Evolutionary conservation across 2,329 filamentous ascomycete species (phyloP), one percentile per base, ranked within the genome.

Genomic region (Aspergillus viridinutans): DNA sequence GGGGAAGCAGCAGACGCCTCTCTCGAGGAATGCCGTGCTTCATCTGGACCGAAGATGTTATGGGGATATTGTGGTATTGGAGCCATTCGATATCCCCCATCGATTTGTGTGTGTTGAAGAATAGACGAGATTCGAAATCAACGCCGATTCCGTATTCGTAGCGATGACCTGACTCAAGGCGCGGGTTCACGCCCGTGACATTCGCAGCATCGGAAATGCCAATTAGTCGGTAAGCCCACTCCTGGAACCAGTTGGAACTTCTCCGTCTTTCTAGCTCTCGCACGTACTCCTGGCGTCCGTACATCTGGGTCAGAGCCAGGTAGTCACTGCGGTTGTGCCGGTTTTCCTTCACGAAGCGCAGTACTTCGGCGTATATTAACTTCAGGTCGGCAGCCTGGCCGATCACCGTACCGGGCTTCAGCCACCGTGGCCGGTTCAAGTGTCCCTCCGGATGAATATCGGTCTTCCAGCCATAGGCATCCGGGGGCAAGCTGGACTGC

Each of bases 91-190:
- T 63, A 53, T 79, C 77, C 29, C 61, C 60, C 20, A 72, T 69
- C 2, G 74, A 70, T 29, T 75, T 68, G 8, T 71, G 67, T 59
- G 75, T 75, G 50, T 74, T 78, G 65, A 78, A 76, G 65, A 83
- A 82, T 2, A 83, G 72, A 1, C 74, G 70, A 6, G 80, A 80
- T 49, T 77, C 73, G 62, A 81, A 83, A 66, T 83, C 81, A 7
- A 83, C 69, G 3, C 80, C 80, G 12, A 83, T 79, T 3, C 77
- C 76, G 55, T 75, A 82, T 53, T 83, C 81, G 62, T 81, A 79
- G 3, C 72, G 72, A 14, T 67, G 72, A 7, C 72, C 74, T 1
- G 69, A 58, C 23, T 74, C 65, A 2, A 76, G 63, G 28, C 67
- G 67, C 43, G 74, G 61, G 28, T 67, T 68, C 21, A 72, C 66